Base-by-base conservation (phyloP, 2,329 filamentous ascomycete species). In the Cladosporium sphaerospermum region DNA sequence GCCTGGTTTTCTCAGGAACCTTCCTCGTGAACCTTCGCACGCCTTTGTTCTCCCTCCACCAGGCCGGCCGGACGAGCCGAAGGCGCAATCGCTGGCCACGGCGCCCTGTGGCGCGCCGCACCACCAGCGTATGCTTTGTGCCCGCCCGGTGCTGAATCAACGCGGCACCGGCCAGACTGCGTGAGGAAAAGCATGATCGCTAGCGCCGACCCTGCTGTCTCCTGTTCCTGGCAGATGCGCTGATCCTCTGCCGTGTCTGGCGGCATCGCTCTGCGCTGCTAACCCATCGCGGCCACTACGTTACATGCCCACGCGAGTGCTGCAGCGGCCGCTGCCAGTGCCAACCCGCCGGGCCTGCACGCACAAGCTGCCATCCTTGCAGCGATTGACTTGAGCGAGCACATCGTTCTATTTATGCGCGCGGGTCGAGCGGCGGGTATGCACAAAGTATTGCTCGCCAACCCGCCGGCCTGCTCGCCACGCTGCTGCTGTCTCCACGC, bases 241-340 rank as follows among this genome's bases (percentile, higher is more conserved):
- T 50, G 37, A 50, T 50, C 47, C 23, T 37, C n/a, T 37, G 34
- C 34, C 34, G 34, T 11, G 9, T 23, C n/a, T 14, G 16, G 31
- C 18, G 19, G 45, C 40, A 11, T 28, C 23, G 23, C 7, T 1
- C 23, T 7, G 23, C 23, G 5, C 5, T 28, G 23, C 23, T 28
- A 7, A 7, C 23, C 23, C 23, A 7, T 7, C 23, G 4, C 23
- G 23, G 23, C 23, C 23, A 4, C 28, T 19, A 23, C 23, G 47
- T 50, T 50, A 50, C 47, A 50, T 50, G 37, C 40, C 48, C 48
- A 51, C 48, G 48, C 48, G 48, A 51, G 14, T 41, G 46, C 19
- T 31, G 46, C n/a, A 49, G 28, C 23, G 16, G 13, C 11, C 6
- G 16, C 23, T 28, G 5, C 36, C 36, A 39, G 36, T 8, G 36